Conservation (phyloP, 306 rosid species). For the Cyamopsis tetragonoloba region DNA sequence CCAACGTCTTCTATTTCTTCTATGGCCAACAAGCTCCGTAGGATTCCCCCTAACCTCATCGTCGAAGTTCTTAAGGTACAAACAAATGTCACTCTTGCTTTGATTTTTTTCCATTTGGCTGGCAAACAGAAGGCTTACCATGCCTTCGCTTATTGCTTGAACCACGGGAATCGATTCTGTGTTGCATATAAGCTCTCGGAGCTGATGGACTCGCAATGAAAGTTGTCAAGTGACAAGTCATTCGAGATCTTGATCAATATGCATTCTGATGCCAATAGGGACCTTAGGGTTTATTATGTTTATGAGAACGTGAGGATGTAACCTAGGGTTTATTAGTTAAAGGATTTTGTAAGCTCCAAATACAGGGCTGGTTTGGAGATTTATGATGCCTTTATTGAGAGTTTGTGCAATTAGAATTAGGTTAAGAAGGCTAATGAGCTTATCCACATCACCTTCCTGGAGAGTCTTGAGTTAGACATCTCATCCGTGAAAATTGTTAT, state of each 20-base stretch:
- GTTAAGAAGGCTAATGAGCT: slow-evolving; percentile 68
- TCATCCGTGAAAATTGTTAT: slow-evolving; percentile 46
- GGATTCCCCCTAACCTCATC: slow-evolving; percentile 62
- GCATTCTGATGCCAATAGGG: slow-evolving; percentile 70
- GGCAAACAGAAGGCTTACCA: slow-evolving; percentile 65
- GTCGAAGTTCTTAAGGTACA: slow-evolving; percentile 75
- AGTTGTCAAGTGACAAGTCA: slow-evolving; percentile 70
- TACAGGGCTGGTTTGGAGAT: slow-evolving; percentile 73
- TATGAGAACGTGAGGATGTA: slow-evolving; percentile 71
- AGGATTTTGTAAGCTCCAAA: slow-evolving; percentile 67
- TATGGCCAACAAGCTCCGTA: slow-evolving; percentile 74
- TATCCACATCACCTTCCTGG: slow-evolving; percentile 49
- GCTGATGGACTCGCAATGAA: slow-evolving; percentile 77
- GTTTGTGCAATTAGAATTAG: slow-evolving; percentile 59
- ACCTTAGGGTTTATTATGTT: slow-evolving; percentile 62
- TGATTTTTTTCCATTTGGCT: slow-evolving; percentile 77
- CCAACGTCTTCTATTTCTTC: slow-evolving; percentile 44
- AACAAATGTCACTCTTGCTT: slow-evolving; percentile 44
- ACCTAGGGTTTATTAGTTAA: slow-evolving; percentile 65
- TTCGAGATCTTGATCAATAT: slow-evolving; percentile 78
- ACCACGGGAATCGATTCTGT: slow-evolving; percentile 47
- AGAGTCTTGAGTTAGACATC: slow-evolving; percentile 58
- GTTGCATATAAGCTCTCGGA: slow-evolving; percentile 70
- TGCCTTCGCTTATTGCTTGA: slow-evolving; percentile 70
- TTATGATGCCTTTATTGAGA: slow-evolving; percentile 65